Evolutionary conservation across 2,329 filamentous ascomycete genomes (phyloP).

Genomic region (Alternaria infectoria): DNA sequence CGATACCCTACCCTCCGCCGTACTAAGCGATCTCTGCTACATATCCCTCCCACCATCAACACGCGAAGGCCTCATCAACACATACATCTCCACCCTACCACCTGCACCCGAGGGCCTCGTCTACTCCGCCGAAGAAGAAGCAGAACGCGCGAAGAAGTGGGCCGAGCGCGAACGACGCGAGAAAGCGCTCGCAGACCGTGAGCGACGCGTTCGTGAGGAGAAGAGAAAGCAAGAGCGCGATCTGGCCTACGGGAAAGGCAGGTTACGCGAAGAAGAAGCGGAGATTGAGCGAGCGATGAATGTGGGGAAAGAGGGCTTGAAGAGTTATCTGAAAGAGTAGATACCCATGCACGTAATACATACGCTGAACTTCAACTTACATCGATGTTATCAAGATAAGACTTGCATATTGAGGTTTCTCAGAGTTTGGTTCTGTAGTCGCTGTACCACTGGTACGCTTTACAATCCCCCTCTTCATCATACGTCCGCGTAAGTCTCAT

Average conservation of each 20-base stretch:
- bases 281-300: conserved; percentile 73
- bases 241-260: conserved; percentile 65
- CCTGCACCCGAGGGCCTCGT: conserved; percentile 59
- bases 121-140: conserved; percentile 58
- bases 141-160: conserved; percentile 52
- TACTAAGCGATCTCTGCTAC: conserved; percentile 73
- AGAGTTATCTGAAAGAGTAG: conserved; percentile 61
- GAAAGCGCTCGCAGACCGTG: conserved; percentile 70
- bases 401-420: background rate
- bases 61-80: conserved; percentile 70
- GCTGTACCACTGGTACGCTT: background rate
- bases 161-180: conserved; percentile 59
- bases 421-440: background rate
- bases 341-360: conserved; percentile 4
- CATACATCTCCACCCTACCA: conserved; percentile 69
- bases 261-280: conserved; percentile 69
- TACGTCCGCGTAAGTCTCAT: background rate
- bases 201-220: conserved; percentile 67
- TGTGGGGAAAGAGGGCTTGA: conserved; percentile 69
- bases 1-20: conserved; percentile 64
- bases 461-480: background rate
- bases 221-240: conserved; percentile 66
- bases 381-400: background rate
- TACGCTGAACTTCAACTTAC: background rate
- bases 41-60: conserved; percentile 67